These are phyloP conservation scores for Candida tropicalis DNA, from an alignment of 1,139 yeast species.

Conservation along the genomic window DNA sequence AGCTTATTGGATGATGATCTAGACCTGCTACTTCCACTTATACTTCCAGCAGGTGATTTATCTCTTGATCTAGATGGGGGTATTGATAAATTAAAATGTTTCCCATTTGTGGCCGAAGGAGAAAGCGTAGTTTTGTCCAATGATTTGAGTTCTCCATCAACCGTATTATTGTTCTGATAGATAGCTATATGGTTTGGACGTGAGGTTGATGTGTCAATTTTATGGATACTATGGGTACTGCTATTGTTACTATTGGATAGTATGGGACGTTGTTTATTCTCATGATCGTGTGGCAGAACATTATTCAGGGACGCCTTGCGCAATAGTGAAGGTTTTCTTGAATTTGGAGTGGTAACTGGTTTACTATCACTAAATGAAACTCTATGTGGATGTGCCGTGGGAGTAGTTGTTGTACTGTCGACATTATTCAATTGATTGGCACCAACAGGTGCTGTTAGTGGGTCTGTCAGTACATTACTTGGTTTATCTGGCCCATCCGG, in stretches of 20 bases:
- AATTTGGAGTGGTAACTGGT: not conserved
- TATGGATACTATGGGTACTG: constrained; percentile 1
- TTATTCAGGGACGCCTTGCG: constrained; percentile 2
- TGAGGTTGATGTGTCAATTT: not conserved
- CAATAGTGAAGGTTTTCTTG: constrained; percentile 3
- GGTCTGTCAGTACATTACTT: not conserved
- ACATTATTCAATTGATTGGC: not conserved
- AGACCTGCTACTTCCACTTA: constrained; percentile 5
- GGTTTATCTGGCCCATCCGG: not conserved
- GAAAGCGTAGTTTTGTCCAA: constrained; percentile 1
- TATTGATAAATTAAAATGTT: not conserved
- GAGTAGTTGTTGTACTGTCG: not conserved
- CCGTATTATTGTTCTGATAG: not conserved
- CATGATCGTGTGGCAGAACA: not conserved
- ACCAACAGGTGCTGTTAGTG: not conserved
- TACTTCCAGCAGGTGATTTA: constrained; percentile 3
- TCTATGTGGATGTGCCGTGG: not conserved
- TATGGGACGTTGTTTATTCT: constrained; percentile 2
- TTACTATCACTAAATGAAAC: constrained; percentile 1
- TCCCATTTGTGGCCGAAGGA: constrained; percentile 1
- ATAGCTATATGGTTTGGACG: constrained; percentile 2
- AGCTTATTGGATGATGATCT: constrained; percentile 15
- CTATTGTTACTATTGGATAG: not conserved
- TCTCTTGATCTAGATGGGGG: constrained; percentile 3
- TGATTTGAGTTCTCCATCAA: not conserved